Percentiles rank a stretch among this genome's conserved stretches.
Evolutionary conservation across 1,139 yeast genomes (phyloP).

Genomic region (Kodamaea plutei): DNA sequence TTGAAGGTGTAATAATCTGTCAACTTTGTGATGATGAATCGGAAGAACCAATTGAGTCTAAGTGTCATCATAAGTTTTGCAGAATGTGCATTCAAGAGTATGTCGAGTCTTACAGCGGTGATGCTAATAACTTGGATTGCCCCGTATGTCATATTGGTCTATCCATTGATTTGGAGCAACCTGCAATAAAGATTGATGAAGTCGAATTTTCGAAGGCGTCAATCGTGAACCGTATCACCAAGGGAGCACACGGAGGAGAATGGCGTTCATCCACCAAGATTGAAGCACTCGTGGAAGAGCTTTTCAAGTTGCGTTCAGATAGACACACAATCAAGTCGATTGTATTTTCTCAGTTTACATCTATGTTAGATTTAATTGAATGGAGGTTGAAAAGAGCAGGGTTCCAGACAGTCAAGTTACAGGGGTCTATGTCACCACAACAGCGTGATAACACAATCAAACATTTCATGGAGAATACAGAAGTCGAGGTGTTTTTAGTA

Average conservation of each 20-base stretch:
- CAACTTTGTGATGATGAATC: constrained; percentile 96
- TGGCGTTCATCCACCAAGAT: constrained; percentile 95
- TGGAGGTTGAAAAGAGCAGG: constrained; percentile 96
- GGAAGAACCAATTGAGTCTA: constrained; percentile 92
- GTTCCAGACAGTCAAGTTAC: constrained; percentile 85
- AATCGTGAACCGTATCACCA: constrained; percentile 81
- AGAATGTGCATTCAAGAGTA: constrained; percentile 89
- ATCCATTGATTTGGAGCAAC: constrained; percentile 84
- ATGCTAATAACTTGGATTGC: constrained; percentile 59
- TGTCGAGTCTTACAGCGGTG: constrained; percentile 74
- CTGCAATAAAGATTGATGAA: constrained; percentile 75
- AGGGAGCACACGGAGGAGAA: constrained; percentile 64
- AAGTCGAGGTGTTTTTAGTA: constrained; percentile 88
- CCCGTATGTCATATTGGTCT: constrained; percentile 95
- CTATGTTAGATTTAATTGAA: constrained; percentile 92
- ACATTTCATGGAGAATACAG: constrained; percentile 86
- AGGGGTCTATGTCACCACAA: constrained; percentile 94
- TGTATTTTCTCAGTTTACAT: constrained; percentile 94
- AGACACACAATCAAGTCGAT: constrained; percentile 87
- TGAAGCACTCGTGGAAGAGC: constrained; percentile 91
- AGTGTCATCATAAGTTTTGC: constrained; percentile 91
- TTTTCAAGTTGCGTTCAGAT: constrained; percentile 81
- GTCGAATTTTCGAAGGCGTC: constrained; percentile 68
- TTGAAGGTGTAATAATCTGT: constrained; percentile 72
- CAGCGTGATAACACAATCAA: constrained; percentile 90